A percentile compares a stretch with the other conserved stretches of the same genome.
Evolutionary conservation across 768 basidiomycete genomes (phyloP).

Genomic region (Multifurca ochricompacta): DNA sequence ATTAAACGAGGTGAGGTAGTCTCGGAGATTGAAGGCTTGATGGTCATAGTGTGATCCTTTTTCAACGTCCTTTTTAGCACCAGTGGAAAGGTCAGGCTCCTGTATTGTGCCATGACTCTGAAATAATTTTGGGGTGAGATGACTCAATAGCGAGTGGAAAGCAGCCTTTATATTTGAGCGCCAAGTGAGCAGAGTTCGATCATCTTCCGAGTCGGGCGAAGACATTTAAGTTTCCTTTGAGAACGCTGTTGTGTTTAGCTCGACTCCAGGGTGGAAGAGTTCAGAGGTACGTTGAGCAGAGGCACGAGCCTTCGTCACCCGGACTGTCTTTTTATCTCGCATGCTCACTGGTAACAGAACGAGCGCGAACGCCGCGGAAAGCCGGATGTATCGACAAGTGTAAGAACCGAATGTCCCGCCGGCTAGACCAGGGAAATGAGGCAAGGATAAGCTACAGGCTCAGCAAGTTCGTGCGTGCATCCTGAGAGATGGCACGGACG

Average conservation of each 20-base stretch:
- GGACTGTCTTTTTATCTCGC: background rate
- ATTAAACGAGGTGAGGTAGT: slow-evolving; percentile 60
- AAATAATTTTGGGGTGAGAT: background rate
- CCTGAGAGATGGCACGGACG: background rate
- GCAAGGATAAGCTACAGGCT: background rate
- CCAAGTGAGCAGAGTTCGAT: background rate
- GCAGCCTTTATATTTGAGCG: background rate
- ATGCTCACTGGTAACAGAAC: background rate
- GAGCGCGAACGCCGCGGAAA: background rate
- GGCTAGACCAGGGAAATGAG: too few species aligned
- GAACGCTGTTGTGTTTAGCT: too few species aligned
- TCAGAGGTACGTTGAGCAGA: background rate
- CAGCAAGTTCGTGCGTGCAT: background rate
- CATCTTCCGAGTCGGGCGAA: background rate
- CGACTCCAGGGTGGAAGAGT: background rate
- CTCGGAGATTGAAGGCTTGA: slow-evolving; percentile 51
- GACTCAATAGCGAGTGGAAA: background rate
- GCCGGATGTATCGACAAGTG: background rate
- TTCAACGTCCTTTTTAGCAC: slow-evolving; percentile 33
- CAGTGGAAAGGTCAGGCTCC: background rate
- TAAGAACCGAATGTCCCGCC: too few species aligned
- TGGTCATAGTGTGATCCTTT: slow-evolving; percentile 35
- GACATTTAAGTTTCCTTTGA: background rate
- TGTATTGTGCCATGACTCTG: background rate
- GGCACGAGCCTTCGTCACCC: background rate